A percentile compares a stretch with the other conserved stretches of the same genome.
phyloP scores from a whole-genome alignment of 176 grass and related monocot species.

The Stipa capillata region DNA sequence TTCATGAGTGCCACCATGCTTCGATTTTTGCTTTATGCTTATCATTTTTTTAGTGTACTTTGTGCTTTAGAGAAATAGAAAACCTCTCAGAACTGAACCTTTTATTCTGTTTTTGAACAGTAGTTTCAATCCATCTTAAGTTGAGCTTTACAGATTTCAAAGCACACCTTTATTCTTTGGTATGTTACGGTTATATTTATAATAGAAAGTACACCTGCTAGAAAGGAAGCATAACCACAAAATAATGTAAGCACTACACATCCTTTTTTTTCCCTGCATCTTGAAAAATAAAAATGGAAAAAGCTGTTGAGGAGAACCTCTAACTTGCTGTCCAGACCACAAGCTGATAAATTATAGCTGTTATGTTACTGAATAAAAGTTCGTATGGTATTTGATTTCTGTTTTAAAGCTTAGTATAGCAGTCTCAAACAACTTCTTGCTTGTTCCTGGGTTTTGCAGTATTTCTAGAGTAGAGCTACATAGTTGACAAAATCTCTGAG shows the following conservation, averaged over 20 bases:
- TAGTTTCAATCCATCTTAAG: not conserved
- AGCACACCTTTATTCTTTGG: not conserved
- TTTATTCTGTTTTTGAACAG: not conserved
- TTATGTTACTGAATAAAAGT: not conserved
- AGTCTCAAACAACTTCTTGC: not conserved
- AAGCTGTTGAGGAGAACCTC: not conserved
- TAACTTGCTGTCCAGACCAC: not conserved
- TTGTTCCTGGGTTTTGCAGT: not conserved
- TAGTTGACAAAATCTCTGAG: not conserved
- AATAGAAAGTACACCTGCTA: not conserved
- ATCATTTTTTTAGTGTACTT: not conserved
- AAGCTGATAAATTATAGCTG: not conserved
- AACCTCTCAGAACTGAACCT: not conserved
- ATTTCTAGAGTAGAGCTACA: not conserved
- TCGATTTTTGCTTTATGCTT: slow-evolving; percentile 6
- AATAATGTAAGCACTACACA: not conserved
- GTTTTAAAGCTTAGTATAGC: not conserved
- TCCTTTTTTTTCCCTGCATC: not conserved
- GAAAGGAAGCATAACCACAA: not conserved
- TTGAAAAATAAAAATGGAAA: not conserved
- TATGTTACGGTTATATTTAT: not conserved
- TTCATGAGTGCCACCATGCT: not conserved
- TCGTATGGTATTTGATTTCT: not conserved
- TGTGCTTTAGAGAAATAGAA: not conserved
- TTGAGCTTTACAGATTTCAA: not conserved